phyloP scores from a whole-genome alignment of 148 eudicot genomes.

The Spergularia bocconei region DNA sequence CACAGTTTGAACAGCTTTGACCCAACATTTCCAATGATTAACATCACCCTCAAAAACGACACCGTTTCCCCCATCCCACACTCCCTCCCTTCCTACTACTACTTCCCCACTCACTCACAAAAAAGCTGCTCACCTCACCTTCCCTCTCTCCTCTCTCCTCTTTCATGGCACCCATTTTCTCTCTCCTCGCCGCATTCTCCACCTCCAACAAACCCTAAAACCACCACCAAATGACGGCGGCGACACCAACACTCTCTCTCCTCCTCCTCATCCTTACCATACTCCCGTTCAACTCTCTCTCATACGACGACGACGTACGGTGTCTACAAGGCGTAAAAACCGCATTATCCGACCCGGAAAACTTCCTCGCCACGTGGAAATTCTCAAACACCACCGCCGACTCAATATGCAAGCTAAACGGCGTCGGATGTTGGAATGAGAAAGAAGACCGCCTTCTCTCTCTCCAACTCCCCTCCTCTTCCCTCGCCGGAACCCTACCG shows the following conservation, averaged over 20 bases:
- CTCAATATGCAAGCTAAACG: conserved; percentile 53
- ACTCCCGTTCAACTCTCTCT: conserved; percentile 3
- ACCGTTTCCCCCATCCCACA: not conserved
- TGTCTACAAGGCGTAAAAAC: conserved; percentile 61
- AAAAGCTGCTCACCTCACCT: too few relatives aligned
- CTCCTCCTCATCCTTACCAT: not conserved
- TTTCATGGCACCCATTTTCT: conserved; percentile 22
- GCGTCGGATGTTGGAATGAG: conserved; percentile 78
- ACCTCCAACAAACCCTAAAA: not conserved
- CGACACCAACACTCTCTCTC: not conserved
- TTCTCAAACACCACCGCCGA: conserved; percentile 47
- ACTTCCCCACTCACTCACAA: not conserved
- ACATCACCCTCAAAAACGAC: conserved; percentile 1
- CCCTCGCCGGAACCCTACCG: conserved; percentile 51
- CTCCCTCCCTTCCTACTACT: not conserved
- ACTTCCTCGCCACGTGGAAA: conserved; percentile 42
- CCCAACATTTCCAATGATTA: not conserved
- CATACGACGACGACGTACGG: conserved; percentile 55
- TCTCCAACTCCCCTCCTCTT: conserved; percentile 39
- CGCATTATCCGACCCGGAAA: conserved; percentile 41
- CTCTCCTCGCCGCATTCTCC: not conserved
- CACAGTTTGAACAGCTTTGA: conserved; percentile 11
- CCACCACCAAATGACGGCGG: not conserved
- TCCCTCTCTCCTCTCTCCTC: not conserved
- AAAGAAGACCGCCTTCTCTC: conserved; percentile 64